These are phyloP conservation scores for Cutaneotrichosporon daszewskae DNA, from an alignment of 1,284 basidiomycete genomes.

Conservation along the genomic window DNA sequence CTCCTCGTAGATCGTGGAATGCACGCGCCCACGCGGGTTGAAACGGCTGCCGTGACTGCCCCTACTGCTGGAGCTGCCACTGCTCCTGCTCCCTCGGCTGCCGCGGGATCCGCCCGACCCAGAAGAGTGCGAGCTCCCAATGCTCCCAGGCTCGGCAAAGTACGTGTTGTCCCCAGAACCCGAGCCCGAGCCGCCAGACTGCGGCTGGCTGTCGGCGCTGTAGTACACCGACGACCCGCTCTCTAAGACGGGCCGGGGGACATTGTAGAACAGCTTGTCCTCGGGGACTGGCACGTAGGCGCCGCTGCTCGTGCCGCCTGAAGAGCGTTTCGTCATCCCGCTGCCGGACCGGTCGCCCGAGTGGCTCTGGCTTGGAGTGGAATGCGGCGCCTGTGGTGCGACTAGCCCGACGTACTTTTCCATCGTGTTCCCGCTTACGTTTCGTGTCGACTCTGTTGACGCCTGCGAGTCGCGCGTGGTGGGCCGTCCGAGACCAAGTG, in stretches of 20 bases:
- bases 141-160: neutral
- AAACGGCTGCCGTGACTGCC: slow-evolving; percentile 4
- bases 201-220: slow-evolving; percentile 6
- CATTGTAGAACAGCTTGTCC: slow-evolving; percentile 16
- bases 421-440: slow-evolving; percentile 18
- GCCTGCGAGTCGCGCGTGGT: too few species aligned
- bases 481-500: slow-evolving; percentile 9
- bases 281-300: slow-evolving; percentile 9
- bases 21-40: slow-evolving; percentile 4
- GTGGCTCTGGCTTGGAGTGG: neutral
- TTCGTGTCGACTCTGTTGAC: slow-evolving; percentile 6
- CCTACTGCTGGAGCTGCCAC: slow-evolving; percentile 8
- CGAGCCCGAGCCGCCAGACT: neutral
- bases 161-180: neutral
- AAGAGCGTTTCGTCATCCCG: slow-evolving; percentile 6
- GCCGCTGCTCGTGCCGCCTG: slow-evolving; percentile 6
- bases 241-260: slow-evolving; percentile 5
- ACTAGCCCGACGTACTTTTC: slow-evolving; percentile 14
- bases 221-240: slow-evolving; percentile 5
- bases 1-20: slow-evolving; percentile 13
- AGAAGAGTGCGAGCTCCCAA: neutral
- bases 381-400: too few species aligned
- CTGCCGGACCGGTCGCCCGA: slow-evolving; percentile 1
- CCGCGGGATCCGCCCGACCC: slow-evolving; percentile 4
- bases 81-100: neutral